Evolutionary conservation across 2,329 filamentous ascomycete species (phyloP), one percentile per base, ranked within the genome.

Genomic region (Sporothrix euskadiensis): DNA sequence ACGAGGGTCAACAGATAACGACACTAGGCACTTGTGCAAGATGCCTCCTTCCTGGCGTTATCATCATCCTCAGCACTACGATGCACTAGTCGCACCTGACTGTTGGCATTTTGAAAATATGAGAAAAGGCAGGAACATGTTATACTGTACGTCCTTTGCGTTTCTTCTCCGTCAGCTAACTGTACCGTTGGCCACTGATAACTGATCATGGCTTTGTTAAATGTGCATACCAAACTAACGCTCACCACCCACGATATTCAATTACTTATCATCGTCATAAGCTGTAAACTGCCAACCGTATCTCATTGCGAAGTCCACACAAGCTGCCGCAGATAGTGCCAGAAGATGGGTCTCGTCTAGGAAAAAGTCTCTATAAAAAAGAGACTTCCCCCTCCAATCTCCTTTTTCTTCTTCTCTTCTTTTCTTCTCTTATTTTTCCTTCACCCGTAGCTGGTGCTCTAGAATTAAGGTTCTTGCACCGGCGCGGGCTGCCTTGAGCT

Each of bases 401-500:
- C 41, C 9, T 30, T 8, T 35, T 4, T 30, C 6, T 63, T 32
- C 10, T 39, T 39, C 1, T 6, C 16, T n/a, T 8, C 30, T 49
- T 26, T 41, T 10, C 30, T 16, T 56, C 7, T 9, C 19, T 26
- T 26, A 10, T 69, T 69, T 56, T 26, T 12, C 26, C 32, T 16
- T 41, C 10, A n/a, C 47, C 66, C 47, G 49, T 32, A 19, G 54
- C 32, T 49, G 32, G 44, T 47, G 39, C 61, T 35, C 26, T 41
- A 32, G 59, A n/a, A 41, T 3, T 1, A 4, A 22, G 35, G 3
- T 14, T 39, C 19, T 10, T 10, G 19, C 41, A 9, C 10, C 41
- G 30, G 12, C 65, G 44, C 16, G 47, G 65, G 41, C 47, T 54
- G 65, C 26, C 65, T 52, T 69, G 26, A 35, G 65, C 65, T 54